Conservation (phyloP, 179 eudicot genomes). For the Beta macrorhiza region DNA sequence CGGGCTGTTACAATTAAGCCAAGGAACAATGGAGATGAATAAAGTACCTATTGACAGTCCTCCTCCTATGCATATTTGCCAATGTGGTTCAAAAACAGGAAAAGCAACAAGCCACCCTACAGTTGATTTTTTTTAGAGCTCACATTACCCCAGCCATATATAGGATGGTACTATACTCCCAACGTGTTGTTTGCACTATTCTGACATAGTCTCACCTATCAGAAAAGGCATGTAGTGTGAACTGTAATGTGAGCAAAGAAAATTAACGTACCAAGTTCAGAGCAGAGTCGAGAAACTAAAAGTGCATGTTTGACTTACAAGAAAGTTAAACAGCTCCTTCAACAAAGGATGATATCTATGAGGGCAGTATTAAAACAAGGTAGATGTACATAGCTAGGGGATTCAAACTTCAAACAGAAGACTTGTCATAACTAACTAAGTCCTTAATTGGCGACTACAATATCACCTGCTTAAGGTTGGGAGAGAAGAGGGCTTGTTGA, state of each 20-base stretch:
- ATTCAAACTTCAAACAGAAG: background rate
- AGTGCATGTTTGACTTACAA: background rate
- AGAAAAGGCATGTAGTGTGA: slow-evolving; percentile 8
- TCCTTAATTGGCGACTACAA: background rate
- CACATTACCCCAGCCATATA: slow-evolving; percentile 95
- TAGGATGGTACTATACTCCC: slow-evolving; percentile 92
- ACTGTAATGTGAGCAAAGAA: slow-evolving; percentile 3
- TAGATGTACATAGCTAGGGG: background rate
- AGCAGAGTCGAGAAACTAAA: background rate
- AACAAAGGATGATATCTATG: background rate
- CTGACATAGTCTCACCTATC: slow-evolving; percentile 80
- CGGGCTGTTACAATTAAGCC: no score
- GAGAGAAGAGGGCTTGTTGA: background rate
- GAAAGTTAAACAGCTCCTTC: background rate
- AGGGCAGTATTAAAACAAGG: background rate
- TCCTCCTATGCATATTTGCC: slow-evolving; percentile 98
- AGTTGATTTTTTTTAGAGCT: slow-evolving; percentile 87
- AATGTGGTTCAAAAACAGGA: slow-evolving; percentile 97
- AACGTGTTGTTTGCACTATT: slow-evolving; percentile 77
- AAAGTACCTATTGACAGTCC: slow-evolving; percentile 87
- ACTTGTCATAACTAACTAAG: background rate
- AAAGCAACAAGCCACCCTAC: slow-evolving; percentile 99
- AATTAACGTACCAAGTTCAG: background rate
- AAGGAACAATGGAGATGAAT: background rate
- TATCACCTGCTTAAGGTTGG: background rate